Percentiles rank a stretch among this genome's conserved stretches.
Conservation (phyloP, 768 basidiomycete species). For the Hericium coralloides region DNA sequence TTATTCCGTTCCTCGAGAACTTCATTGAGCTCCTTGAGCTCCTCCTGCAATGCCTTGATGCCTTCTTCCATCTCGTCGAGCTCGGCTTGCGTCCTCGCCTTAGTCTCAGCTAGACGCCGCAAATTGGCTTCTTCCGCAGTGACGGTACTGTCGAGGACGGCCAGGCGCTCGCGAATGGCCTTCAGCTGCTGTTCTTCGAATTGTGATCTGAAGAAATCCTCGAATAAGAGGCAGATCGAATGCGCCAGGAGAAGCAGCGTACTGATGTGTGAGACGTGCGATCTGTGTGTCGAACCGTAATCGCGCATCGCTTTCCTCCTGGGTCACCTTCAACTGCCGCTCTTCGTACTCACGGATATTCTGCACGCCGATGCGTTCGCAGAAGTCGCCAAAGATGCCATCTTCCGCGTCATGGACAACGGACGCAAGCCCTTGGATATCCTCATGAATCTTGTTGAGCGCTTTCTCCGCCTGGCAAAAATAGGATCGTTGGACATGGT, state of each 20-base stretch:
- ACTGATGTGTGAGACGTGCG: constrained; percentile 81
- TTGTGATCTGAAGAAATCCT: constrained; percentile 42
- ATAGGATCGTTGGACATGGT: not conserved
- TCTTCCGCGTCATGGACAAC: constrained; percentile 76
- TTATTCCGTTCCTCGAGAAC: constrained; percentile 65
- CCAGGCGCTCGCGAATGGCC: constrained; percentile 52
- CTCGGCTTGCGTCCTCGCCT: constrained; percentile 45
- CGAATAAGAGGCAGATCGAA: not conserved
- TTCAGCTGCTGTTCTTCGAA: constrained; percentile 78
- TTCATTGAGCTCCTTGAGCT: constrained; percentile 52
- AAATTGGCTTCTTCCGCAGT: constrained; percentile 46
- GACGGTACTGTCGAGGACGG: constrained; percentile 42
- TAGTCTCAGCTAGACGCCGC: constrained; percentile 43
- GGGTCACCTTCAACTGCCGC: constrained; percentile 78
- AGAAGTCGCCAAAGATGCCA: constrained; percentile 68
- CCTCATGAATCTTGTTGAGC: constrained; percentile 40
- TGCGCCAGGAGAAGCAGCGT: constrained; percentile 18
- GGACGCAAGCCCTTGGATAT: constrained; percentile 44
- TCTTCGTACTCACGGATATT: constrained; percentile 93
- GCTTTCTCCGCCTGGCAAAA: constrained; percentile 41
- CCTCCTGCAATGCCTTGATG: constrained; percentile 49
- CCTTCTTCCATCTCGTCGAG: constrained; percentile 47
- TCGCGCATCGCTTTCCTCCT: constrained; percentile 80
- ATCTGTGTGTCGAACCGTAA: constrained; percentile 82
- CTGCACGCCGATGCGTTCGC: constrained; percentile 62